phyloP scores from a whole-genome alignment of 176 grass and related monocot species.

The Alopecurus myosuroides region DNA sequence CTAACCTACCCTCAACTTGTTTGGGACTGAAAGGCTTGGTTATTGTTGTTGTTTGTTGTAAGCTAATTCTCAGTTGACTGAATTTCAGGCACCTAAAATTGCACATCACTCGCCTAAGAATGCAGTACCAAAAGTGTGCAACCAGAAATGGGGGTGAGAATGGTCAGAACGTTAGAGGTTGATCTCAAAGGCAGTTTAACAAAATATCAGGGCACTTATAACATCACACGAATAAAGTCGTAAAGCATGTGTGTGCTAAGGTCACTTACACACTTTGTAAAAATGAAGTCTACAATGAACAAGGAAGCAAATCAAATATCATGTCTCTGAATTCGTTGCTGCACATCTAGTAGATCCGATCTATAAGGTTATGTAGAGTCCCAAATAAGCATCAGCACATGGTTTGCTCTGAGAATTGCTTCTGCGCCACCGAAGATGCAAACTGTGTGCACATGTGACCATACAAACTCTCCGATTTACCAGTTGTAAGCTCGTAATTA shows the following conservation, averaged over 20 bases:
- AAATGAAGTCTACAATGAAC: not conserved
- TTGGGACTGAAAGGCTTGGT: no score
- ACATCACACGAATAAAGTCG: not conserved
- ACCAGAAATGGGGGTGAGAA: not conserved
- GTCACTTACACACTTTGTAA: not conserved
- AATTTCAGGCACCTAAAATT: not conserved
- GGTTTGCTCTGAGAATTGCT: not conserved
- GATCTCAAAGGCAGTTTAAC: not conserved
- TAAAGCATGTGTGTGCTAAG: not conserved
- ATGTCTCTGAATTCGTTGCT: not conserved
- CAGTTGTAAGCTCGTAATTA: not conserved
- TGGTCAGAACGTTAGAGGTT: not conserved
- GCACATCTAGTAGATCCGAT: not conserved
- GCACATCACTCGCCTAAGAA: not conserved
- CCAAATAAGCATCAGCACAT: not conserved
- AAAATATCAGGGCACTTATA: not conserved
- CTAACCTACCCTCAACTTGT: no score
- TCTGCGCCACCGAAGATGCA: not conserved
- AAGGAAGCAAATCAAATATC: not conserved
- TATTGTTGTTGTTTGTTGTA: no score
- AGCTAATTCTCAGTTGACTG: not conserved
- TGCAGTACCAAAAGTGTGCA: not conserved
- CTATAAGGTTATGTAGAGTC: not conserved
- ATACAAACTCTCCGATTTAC: not conserved
- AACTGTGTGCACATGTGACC: not conserved